These are phyloP conservation scores for Gossypium anomalum DNA, from an alignment of 345 rosid species.

Conservation along the genomic window DNA sequence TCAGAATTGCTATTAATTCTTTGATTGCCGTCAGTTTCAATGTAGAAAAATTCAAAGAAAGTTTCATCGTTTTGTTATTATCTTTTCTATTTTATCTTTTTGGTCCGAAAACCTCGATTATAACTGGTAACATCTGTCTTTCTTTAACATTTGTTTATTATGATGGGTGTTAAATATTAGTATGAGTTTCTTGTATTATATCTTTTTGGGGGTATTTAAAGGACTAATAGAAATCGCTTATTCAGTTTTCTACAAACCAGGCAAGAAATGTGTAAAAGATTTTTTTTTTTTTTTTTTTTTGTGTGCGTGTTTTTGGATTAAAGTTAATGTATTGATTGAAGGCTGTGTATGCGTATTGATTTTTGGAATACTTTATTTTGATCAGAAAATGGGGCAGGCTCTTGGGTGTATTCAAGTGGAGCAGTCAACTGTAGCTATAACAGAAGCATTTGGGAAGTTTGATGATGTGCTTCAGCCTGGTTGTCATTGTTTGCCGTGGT, in stretches of 20 bases:
- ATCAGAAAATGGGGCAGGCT: slow-evolving; percentile 22
- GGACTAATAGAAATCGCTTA: not conserved
- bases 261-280: not conserved
- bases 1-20: not conserved
- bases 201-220: not conserved
- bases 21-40: not conserved
- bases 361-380: not conserved
- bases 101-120: not conserved
- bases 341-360: slow-evolving; percentile 1
- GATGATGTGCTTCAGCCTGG: slow-evolving; percentile 75
- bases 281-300: not conserved
- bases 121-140: not conserved
- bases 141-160: not conserved
- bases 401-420: slow-evolving; percentile 70
- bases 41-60: not conserved
- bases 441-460: slow-evolving; percentile 69
- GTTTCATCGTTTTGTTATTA: not conserved
- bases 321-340: slow-evolving; percentile 8
- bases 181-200: not conserved
- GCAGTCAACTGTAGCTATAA: slow-evolving; percentile 67
- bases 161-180: not conserved
- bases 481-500: slow-evolving; percentile 84
- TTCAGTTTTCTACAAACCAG: not conserved
- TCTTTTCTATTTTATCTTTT: not conserved
- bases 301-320: not conserved